Evolutionary conservation across 805 yeast species (phyloP), one percentile per base, ranked within the genome.

Genomic region (Starmerella davenportii): DNA sequence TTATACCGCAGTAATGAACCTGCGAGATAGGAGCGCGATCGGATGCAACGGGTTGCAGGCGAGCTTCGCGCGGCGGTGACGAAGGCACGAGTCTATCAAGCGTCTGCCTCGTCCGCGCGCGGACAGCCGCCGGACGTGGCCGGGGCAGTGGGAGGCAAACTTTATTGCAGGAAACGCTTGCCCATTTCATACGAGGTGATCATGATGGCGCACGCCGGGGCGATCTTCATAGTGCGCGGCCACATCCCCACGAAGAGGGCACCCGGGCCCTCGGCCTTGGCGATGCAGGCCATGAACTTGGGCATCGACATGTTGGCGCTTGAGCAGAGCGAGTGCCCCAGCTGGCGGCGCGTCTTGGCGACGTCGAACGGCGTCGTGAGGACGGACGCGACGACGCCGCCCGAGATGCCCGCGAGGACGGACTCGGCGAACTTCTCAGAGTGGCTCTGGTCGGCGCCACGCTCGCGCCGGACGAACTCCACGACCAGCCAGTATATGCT

Each of bases 171-270:
- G n/a, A 74, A 53, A 40, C 71, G 70, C 57, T 90, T 90, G 21
- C 92, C 79, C 33, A 85, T 63, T 56, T 90, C 98, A 55, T 90
- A 90, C 30, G 90, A 77, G 11, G 95, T 81, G 34, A 90, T 84
- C 98, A 90, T 90, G 29, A 90, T 87, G 1, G 98, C 98, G 66
- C 98, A 90, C 14, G 95, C 76, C 9, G 98, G 96, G 0, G 95
- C 94, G 21, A 90, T 79, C 54, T 90, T 90, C 56, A 87, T 60
- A 5, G 87, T 70, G 46, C 98, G 68, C 0, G 96, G 96, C 2
- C 71, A 63, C 29, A 84, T 60, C 0, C 98, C 98, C 28, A 80
- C 79, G 53, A 78, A 90, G n/a, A 90, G 60, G 0, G 95, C 87
- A 4, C 64, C 54, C n/a, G 71, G 35, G 0, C 98, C 98, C 57